These are phyloP conservation scores for Ploettnerulaceae sp. DNA, from an alignment of 2,329 filamentous ascomycete species.

Conservation along the genomic window DNA sequence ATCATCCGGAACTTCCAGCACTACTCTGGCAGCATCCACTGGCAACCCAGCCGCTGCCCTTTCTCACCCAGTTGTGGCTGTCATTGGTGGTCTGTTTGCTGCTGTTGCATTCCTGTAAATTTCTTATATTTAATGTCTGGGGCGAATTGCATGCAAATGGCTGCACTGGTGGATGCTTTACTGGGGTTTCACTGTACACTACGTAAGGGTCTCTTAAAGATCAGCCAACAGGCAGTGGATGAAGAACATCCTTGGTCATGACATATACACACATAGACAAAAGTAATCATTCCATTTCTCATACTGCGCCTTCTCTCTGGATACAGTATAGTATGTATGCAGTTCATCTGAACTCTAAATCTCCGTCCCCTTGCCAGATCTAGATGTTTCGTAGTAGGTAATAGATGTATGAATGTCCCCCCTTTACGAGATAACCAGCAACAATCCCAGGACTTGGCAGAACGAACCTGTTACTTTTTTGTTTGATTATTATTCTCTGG, in stretches of 20 bases:
- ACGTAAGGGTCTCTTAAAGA: slow-evolving; percentile 2
- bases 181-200: slow-evolving; percentile 1
- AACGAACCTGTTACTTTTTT: no score
- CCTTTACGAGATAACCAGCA: no score
- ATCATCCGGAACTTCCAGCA: background rate
- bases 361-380: background rate
- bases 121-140: slow-evolving; percentile 1
- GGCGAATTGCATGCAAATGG: slow-evolving; percentile 9
- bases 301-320: background rate
- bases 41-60: slow-evolving; percentile 16
- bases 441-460: no score
- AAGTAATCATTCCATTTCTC: slow-evolving; percentile 7
- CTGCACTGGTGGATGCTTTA: slow-evolving; percentile 5
- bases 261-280: slow-evolving; percentile 11
- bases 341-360: background rate
- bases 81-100: slow-evolving; percentile 20
- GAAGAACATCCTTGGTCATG: slow-evolving; percentile 8
- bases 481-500: no score
- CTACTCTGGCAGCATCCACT: background rate
- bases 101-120: slow-evolving; percentile 28
- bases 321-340: background rate
- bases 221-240: slow-evolving; percentile 1
- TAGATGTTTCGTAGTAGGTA: no score
- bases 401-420: no score
- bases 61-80: slow-evolving; percentile 21